Evolutionary conservation across 495 filamentous ascomycete species (phyloP).

Genomic region (Aspergillus bertholletiae): DNA sequence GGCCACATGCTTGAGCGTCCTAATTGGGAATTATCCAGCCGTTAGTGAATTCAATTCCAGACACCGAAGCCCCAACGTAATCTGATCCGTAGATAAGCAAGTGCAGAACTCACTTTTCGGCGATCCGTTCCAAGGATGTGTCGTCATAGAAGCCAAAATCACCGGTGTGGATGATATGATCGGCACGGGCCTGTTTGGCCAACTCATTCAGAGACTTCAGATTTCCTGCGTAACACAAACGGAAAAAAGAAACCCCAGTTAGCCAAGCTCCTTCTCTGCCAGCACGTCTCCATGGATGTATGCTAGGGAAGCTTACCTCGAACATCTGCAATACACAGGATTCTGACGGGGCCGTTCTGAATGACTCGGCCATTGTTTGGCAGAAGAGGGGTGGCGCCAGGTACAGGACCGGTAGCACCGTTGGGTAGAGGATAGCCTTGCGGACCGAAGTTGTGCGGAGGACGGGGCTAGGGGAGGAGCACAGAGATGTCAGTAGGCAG

Average conservation of each 20-base stretch:
- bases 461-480: slow-evolving; percentile 35
- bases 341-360: slow-evolving; percentile 77
- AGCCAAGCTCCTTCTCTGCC: slow-evolving; percentile 2
- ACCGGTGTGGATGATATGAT: slow-evolving; percentile 96
- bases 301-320: slow-evolving; percentile 64
- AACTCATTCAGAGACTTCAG: slow-evolving; percentile 94
- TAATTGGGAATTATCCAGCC: slow-evolving; percentile 31
- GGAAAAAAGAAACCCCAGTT: slow-evolving; percentile 12
- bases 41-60: slow-evolving; percentile 11
- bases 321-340: slow-evolving; percentile 96
- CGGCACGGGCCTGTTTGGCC: slow-evolving; percentile 85
- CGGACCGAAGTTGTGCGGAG: slow-evolving; percentile 43
- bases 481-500: slow-evolving; percentile 9
- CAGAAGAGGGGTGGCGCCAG: slow-evolving; percentile 52
- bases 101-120: slow-evolving; percentile 79
- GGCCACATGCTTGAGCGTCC: slow-evolving; percentile 95
- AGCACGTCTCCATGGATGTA: too few species aligned
- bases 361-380: slow-evolving; percentile 72
- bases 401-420: slow-evolving; percentile 45
- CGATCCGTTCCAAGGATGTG: slow-evolving; percentile 91
- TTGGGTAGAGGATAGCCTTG: slow-evolving; percentile 51
- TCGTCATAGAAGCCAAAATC: slow-evolving; percentile 99
- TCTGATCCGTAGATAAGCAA: not conserved
- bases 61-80: not conserved
- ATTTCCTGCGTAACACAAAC: slow-evolving; percentile 62